These are phyloP conservation scores for Suillus spraguei DNA, from an alignment of 768 basidiomycete genomes.

Conservation along the genomic window DNA sequence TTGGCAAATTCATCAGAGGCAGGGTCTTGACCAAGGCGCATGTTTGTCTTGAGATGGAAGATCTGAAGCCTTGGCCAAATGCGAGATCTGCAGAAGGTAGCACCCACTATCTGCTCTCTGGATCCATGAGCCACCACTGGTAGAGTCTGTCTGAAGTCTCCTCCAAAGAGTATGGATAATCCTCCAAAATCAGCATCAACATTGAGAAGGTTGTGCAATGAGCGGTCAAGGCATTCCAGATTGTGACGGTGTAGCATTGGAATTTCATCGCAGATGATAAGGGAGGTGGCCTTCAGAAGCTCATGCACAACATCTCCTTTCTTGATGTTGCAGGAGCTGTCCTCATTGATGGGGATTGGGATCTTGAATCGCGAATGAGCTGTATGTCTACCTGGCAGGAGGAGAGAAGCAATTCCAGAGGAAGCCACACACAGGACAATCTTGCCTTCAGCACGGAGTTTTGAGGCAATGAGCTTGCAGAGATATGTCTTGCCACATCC, in stretches of 20 bases:
- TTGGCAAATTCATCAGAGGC: conserved; percentile 34
- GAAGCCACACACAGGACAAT: conserved; percentile 53
- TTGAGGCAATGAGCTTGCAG: conserved; percentile 33
- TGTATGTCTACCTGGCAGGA: conserved; percentile 46
- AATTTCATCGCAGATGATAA: conserved; percentile 25
- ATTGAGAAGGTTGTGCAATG: conserved; percentile 36
- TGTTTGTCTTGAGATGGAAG: conserved; percentile 41
- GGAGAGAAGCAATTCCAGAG: conserved; percentile 49
- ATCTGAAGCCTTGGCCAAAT: conserved; percentile 40
- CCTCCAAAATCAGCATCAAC: conserved; percentile 41
- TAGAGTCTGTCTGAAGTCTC: conserved; percentile 36
- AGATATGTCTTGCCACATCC: conserved; percentile 45
- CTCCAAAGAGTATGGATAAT: conserved; percentile 35
- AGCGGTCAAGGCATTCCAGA: conserved; percentile 43
- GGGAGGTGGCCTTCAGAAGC: too few species aligned
- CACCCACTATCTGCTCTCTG: conserved; percentile 40
- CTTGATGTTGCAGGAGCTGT: conserved; percentile 27
- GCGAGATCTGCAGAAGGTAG: conserved; percentile 36
- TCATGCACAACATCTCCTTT: too few species aligned
- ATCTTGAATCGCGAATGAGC: conserved; percentile 51
- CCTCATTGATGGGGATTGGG: conserved; percentile 37
- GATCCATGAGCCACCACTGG: conserved; percentile 44
- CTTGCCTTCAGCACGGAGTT: conserved; percentile 25
- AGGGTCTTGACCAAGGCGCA: conserved; percentile 37
- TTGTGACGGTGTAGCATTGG: conserved; percentile 39